Evolutionary conservation across 441 rosid species (phyloP).

Genomic region (Arabidopsis lyrata): DNA sequence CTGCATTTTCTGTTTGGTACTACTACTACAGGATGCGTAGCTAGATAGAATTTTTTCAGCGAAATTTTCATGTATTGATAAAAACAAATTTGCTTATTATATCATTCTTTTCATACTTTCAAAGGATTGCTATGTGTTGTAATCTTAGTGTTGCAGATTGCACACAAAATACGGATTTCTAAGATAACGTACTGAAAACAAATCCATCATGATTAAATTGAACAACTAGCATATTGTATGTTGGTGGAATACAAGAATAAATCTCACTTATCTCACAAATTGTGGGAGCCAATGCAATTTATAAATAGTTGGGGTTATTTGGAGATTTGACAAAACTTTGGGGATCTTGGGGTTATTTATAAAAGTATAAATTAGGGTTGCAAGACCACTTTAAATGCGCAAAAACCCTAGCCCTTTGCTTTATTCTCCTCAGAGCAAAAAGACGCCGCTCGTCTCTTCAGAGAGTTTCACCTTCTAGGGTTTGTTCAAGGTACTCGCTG

Average conservation of each 20-base stretch:
- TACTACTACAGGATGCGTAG: background rate
- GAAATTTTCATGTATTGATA: background rate
- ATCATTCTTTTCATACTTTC: constrained; percentile 22
- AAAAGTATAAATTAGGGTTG: constrained; percentile 26
- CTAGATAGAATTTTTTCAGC: background rate
- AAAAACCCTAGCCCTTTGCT: constrained; percentile 30
- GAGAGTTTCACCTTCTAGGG: constrained; percentile 33
- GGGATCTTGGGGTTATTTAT: background rate
- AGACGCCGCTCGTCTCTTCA: constrained; percentile 42
- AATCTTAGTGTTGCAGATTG: background rate
- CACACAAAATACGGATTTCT: background rate
- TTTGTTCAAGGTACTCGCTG: constrained; percentile 32
- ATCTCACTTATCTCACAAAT: background rate
- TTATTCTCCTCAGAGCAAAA: constrained; percentile 29
- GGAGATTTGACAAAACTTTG: background rate
- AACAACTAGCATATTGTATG: background rate
- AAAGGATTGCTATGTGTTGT: background rate
- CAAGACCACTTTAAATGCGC: constrained; percentile 31
- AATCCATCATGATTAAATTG: background rate
- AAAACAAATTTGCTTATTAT: background rate
- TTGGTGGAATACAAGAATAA: background rate
- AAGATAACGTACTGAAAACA: background rate
- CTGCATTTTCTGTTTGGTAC: constrained; percentile 13
- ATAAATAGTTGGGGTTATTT: constrained; percentile 11
- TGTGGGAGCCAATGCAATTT: background rate